Evolutionary conservation across 768 basidiomycete genomes (phyloP), one percentile per base, ranked within the genome.

Genomic region (Wakefieldia striispora): DNA sequence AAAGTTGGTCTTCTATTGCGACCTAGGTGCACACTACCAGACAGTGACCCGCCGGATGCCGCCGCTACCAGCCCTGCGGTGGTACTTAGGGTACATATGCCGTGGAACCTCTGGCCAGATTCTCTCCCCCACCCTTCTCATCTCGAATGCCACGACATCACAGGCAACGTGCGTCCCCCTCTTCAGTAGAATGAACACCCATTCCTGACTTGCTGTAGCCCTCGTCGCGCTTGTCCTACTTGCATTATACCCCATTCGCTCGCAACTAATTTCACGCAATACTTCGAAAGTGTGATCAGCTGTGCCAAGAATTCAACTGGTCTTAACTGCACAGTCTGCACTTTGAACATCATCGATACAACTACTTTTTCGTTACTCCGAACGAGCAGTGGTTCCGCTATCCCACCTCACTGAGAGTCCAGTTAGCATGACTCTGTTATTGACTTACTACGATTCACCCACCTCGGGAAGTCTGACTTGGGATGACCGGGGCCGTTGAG

Each of bases 361-460:
- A 49, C 40, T 17, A 53, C 65, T 4, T 24, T 67, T 11, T 55
- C 51, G 2, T 10, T 54, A 1, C 56, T 61, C 13, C 47, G 47
- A 13, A 55, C 45, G 1, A 62, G 60, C 21, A 2, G 36, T 1
- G 60, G 60, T 1, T 1, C 7, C 10, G 13, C 3, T 3, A 16
- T 57, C 24, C 6, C 9, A 9, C 29, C 20, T n/a, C n/a, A n/a
- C n/a, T n/a, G n/a, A n/a, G n/a, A n/a, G n/a, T n/a, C n/a, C n/a
- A n/a, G n/a, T n/a, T 9, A 11, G 27, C 10, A 29, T 29, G 27
- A 29, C 27, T 29, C 24, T 24, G 24, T 24, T 24, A 9, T 29
- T 11, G 27, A 29, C 27, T 29, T n/a, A n/a, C n/a, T 29, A 9
- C 10, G 27, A 29, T 29, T 29, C 27, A 29, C 27, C 27, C 27